These are phyloP conservation scores for Penstemon davidsonii DNA, from an alignment of 257 asterid species.

Conservation along the genomic window DNA sequence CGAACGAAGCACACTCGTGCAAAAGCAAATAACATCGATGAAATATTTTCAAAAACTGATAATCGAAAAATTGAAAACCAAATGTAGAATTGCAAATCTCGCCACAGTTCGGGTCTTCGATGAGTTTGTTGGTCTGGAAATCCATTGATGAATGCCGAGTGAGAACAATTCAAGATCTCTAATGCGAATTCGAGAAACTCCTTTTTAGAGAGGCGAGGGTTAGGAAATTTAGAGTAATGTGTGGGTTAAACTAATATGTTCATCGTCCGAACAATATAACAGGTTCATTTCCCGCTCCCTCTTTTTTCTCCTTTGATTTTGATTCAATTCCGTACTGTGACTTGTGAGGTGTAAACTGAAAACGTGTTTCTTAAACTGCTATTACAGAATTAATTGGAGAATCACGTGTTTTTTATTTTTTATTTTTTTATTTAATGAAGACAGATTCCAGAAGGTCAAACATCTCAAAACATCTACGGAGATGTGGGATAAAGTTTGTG, in stretches of 20 bases:
- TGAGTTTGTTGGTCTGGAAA: slow-evolving; percentile 78
- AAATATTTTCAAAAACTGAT: slow-evolving; percentile 24
- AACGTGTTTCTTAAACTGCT: too few relatives aligned
- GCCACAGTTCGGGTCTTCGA: slow-evolving; percentile 85
- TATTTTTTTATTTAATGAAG: too few relatives aligned
- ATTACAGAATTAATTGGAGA: too few relatives aligned
- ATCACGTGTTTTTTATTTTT: too few relatives aligned
- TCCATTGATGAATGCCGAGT: slow-evolving; percentile 49
- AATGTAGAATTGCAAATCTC: slow-evolving; percentile 3
- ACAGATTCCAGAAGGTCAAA: too few relatives aligned
- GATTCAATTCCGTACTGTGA: too few relatives aligned
- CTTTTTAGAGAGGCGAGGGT: slow-evolving; percentile 31
- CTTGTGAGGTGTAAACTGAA: too few relatives aligned
- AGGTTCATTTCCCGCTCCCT: background rate
- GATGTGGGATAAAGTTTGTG: too few relatives aligned
- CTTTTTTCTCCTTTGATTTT: background rate
- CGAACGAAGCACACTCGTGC: slow-evolving; percentile 15
- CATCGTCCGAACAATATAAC: slow-evolving; percentile 22
- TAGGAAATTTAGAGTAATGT: slow-evolving; percentile 32
- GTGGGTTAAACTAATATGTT: slow-evolving; percentile 37
- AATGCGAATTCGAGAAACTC: slow-evolving; percentile 38
- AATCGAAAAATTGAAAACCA: background rate
- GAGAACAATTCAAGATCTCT: slow-evolving; percentile 28
- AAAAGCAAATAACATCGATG: slow-evolving; percentile 8
- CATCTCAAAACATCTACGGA: too few relatives aligned